Evolutionary conservation across 2,329 filamentous ascomycete species (phyloP).

Genomic region (Scedosporium boydii): DNA sequence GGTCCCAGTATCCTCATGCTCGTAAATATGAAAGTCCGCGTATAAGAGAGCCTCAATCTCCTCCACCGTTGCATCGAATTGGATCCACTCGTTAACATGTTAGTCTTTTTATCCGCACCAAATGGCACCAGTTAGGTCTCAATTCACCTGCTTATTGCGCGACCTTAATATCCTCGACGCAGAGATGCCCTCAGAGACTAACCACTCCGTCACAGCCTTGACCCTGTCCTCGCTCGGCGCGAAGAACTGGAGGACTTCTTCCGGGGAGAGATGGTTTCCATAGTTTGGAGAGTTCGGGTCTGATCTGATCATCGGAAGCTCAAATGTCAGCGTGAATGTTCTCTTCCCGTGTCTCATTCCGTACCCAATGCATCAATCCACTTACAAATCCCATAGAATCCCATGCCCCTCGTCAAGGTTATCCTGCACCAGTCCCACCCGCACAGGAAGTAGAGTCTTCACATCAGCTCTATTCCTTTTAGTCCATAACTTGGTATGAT

Average conservation of each 20-base stretch:
- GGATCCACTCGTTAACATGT: neutral
- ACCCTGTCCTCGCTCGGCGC: neutral
- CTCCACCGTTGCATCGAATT: constrained; percentile 1
- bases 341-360: neutral
- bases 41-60: neutral
- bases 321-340: neutral
- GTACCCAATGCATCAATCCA: neutral
- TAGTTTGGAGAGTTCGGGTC: neutral
- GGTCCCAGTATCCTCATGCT: neutral
- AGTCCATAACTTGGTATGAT: neutral
- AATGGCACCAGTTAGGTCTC: neutral
- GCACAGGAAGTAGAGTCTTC: neutral
- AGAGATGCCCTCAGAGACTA: neutral
- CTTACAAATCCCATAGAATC: neutral
- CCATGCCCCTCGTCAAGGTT: neutral
- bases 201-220: neutral
- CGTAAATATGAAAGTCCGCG: constrained; percentile 1
- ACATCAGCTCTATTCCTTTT: neutral
- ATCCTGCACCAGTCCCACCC: neutral
- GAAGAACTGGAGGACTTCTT: neutral
- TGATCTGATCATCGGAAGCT: neutral
- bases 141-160: neutral
- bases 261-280: neutral
- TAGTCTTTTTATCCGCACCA: neutral
- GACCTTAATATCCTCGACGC: neutral